Conservation (phyloP, 306 rosid species). For the Sindora glabra region DNA sequence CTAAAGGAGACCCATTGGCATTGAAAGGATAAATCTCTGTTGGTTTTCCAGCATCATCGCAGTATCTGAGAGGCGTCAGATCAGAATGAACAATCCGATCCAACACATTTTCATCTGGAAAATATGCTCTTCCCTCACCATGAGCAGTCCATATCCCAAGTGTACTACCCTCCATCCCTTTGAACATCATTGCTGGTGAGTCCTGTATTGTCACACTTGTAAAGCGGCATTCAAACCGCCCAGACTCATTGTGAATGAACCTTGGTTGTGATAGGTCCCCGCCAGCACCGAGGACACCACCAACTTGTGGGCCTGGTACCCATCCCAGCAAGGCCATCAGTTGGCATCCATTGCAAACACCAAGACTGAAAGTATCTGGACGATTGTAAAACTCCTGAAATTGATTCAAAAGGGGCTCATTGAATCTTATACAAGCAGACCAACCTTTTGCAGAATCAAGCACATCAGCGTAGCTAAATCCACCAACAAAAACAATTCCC, state of each 20-base stretch:
- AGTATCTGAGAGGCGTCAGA: conserved; percentile 73
- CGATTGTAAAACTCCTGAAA: conserved; percentile 83
- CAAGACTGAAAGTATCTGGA: conserved; percentile 80
- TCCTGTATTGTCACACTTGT: conserved; percentile 69
- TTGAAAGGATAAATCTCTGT: conserved; percentile 83
- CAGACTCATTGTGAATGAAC: conserved; percentile 84
- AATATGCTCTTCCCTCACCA: conserved; percentile 86
- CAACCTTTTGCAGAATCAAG: conserved; percentile 21
- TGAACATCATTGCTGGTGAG: conserved; percentile 76
- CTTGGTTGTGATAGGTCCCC: conserved; percentile 86
- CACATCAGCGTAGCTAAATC: conserved; percentile 89
- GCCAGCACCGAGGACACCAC: conserved; percentile 74
- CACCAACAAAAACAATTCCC: conserved; percentile 81
- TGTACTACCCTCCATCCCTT: conserved; percentile 78
- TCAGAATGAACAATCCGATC: conserved; percentile 52
- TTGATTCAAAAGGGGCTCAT: conserved; percentile 56
- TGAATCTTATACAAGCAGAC: conserved; percentile 77
- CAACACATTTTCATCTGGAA: conserved; percentile 66
- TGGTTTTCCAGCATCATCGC: conserved; percentile 77
- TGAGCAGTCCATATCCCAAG: conserved; percentile 90
- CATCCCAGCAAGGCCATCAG: conserved; percentile 93
- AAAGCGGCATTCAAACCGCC: conserved; percentile 89
- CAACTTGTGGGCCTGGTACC: conserved; percentile 86
- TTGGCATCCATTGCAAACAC: conserved; percentile 95
- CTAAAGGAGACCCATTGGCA: conserved; percentile 80